Evolutionary conservation across 2,329 filamentous ascomycete genomes (phyloP), one percentile per base, ranked within the genome.

Genomic region (Lecanosticta acicola): DNA sequence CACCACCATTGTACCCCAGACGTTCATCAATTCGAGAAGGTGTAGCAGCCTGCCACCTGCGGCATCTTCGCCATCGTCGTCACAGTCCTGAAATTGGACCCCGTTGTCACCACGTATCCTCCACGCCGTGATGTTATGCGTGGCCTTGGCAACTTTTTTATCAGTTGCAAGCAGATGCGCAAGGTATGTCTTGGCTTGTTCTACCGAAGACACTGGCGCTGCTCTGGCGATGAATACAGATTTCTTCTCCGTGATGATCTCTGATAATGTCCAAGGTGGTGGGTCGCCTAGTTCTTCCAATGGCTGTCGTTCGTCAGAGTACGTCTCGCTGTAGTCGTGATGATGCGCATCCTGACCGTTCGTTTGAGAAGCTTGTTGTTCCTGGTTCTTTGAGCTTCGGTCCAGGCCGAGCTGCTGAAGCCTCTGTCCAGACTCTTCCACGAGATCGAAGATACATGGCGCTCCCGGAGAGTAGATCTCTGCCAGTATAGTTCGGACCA

Each of bases 121-220:
- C 87, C 89, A 97, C 1, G 91, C 91, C 16, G 85, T 90, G 62
- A 98, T 96, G 66, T 97, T 97, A 66, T 98, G 93, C 49, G 91
- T 89, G 3, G 93, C 93, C 38, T 77, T 73, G n/a, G 88, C 83
- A 29, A 88, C 83, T 57, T 86, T 88, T 68, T 85, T 89, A 67
- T 97, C 89, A 7, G 81, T 85, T 3, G 83, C 77, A 5, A 96
- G 75, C 1, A 98, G 76, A 64, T 94, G 83, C 35, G 80, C 74
- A 1, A 97, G 69, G 60, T 80, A 90, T 2, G 71, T 67, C 47
- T 80, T 79, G 2, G 90, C 91, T 66, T 93, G 79, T 1, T 75
- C 71, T 0, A 86, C 79, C 3, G 83, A 86, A 0, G 75, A 71
- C 1, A 94, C 87, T 2, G 68, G 69, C 0, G 85, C 85, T 29